Percentiles rank a stretch among this genome's conserved stretches.
These are phyloP conservation scores for Haplosporangium sp. DNA, from an alignment of 371 early-diverging fungal species.

Conservation along the genomic window DNA sequence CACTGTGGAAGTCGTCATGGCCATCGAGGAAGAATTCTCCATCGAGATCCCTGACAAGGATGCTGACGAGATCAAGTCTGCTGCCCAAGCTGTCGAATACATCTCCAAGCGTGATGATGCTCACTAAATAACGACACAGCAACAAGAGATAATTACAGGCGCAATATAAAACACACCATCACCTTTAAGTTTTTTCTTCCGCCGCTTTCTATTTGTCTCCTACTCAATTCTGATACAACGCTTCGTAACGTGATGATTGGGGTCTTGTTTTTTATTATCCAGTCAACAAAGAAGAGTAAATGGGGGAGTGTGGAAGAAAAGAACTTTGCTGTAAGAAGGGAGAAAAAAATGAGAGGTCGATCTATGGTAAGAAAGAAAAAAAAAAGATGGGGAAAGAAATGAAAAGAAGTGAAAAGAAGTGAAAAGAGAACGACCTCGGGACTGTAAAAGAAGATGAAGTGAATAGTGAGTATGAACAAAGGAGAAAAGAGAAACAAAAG, in stretches of 20 bases:
- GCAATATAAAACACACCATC: not conserved
- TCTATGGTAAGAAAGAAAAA: constrained; percentile 2
- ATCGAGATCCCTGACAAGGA: constrained; percentile 98
- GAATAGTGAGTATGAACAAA: constrained; percentile 11
- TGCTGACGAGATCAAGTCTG: constrained; percentile 94
- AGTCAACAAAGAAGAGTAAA: constrained; percentile 11
- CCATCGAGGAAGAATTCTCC: constrained; percentile 98
- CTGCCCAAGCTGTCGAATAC: constrained; percentile 90
- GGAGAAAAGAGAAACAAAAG: constrained; percentile 11
- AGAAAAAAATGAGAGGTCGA: constrained; percentile 21
- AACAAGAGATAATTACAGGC: not conserved
- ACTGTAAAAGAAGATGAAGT: not conserved
- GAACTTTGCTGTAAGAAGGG: constrained; percentile 1
- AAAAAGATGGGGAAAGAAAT: constrained; percentile 4
- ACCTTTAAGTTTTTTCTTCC: not conserved
- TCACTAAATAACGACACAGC: constrained; percentile 63
- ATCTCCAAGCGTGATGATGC: constrained; percentile 83
- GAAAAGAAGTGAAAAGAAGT: constrained; percentile 6
- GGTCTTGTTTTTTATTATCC: constrained; percentile 23
- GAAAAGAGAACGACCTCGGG: constrained; percentile 17
- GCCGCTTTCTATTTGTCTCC: not conserved
- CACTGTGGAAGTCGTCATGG: constrained; percentile 98
- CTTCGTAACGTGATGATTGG: not conserved
- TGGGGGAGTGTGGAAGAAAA: constrained; percentile 4
- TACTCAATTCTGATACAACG: not conserved